Base-by-base conservation (phyloP, 73 alveolate genomes). In the Paramecium sexaurelia region DNA sequence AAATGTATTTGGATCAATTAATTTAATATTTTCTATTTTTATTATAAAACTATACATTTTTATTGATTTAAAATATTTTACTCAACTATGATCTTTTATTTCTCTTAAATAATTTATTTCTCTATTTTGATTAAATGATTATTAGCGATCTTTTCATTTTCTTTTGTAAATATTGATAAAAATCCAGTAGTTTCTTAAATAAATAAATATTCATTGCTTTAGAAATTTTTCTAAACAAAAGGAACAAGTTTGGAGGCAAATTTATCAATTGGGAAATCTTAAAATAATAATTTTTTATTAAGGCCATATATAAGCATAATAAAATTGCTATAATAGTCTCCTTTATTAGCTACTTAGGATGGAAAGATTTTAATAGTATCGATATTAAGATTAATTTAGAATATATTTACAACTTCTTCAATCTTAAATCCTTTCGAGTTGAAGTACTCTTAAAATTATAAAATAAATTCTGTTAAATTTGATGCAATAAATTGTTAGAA, bases 221-320 rank as follows among this genome's bases (percentile, higher is more conserved):
- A 33, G 15, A 73, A 73, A 41, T 73, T 11, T 32, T 35, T 29
- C 5, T 37, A 20, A 35, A 73, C 56, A 73, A 73, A 73, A 6
- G 55, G 36, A 1, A 20, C 19, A 35, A 73, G 1, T 35, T 3
- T 3, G 1, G 7, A 20, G 8, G 87, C 87, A 73, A 73, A 73
- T 32, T 73, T 37, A 35, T 10, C 13, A 5, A 73, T 24, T 13
- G 66, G 55, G 35, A 29, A 73, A 37, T 73, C 87, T 37, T 11
- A 37, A 37, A 73, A 73, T 73, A 73, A 17, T n/a, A 20, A 35
- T 37, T 73, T 73, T 36, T 73, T 73, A 73, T 73, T 73, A 27
- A 32, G 29, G 6, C 87, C 87, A 37, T 73, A 73, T 3, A 73
- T n/a, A 7, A 32, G 8, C 20, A 35, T 35, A 9, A 73, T 73